Percentiles rank a stretch among this genome's conserved stretches.
These are phyloP conservation scores for Colletotrichum melonis DNA, from an alignment of 2,329 filamentous ascomycete species.

Conservation along the genomic window DNA sequence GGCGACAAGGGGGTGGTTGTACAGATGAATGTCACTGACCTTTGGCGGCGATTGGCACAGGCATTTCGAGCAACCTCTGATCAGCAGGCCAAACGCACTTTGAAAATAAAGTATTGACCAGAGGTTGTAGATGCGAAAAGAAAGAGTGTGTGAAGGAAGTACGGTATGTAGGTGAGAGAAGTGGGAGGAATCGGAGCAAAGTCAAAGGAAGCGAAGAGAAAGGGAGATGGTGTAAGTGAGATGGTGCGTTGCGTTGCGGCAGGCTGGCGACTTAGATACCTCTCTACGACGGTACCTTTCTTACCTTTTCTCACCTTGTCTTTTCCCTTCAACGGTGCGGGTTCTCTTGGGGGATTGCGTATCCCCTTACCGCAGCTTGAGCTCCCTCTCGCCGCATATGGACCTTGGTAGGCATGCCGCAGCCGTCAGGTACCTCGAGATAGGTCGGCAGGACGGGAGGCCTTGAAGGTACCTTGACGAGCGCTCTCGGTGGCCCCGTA, in stretches of 20 bases:
- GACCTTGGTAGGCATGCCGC: not conserved
- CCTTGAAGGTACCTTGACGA: not conserved
- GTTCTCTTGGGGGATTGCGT: not conserved
- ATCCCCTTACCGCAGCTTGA: not conserved
- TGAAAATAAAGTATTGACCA: not conserved
- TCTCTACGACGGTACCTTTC: not conserved
- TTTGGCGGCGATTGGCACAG: conserved; percentile 36
- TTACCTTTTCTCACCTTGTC: not conserved
- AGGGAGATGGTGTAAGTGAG: not conserved
- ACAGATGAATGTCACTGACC: conserved; percentile 21
- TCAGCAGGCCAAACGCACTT: conserved; percentile 2
- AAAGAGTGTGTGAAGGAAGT: not conserved
- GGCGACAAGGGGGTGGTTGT: conserved; percentile 18
- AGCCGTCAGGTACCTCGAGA: not conserved
- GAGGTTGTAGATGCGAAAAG: conserved; percentile 2
- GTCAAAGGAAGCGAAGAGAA: not conserved
- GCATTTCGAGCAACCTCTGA: conserved; percentile 28
- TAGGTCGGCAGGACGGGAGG: not conserved
- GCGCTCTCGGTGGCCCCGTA: not conserved
- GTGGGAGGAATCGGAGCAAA: not conserved
- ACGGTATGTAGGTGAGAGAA: not conserved
- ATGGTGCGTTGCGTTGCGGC: not conserved
- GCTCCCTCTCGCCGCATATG: not conserved
- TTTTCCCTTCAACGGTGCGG: not conserved
- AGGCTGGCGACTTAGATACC: not conserved